A percentile compares a stretch with the other conserved stretches of the same genome.
These are phyloP conservation scores for Rubroshorea leprosula DNA, from an alignment of 345 rosid species.

Conservation along the genomic window DNA sequence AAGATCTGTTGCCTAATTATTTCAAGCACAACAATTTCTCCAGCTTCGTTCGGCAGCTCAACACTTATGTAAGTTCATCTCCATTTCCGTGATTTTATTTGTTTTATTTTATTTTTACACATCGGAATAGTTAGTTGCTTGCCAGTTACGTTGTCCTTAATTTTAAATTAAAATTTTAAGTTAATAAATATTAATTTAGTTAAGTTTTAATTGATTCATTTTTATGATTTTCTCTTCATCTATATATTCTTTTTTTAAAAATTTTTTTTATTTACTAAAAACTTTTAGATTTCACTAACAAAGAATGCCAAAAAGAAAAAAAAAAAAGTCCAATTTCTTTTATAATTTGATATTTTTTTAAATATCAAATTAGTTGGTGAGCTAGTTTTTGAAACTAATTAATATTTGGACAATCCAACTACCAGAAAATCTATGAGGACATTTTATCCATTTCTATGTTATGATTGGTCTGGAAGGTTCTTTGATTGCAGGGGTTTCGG, in stretches of 20 bases:
- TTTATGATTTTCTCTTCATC: neutral
- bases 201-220: neutral
- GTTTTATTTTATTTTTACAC: slow-evolving; percentile 7
- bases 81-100: slow-evolving; percentile 15
- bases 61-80: slow-evolving; percentile 58
- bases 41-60: slow-evolving; percentile 88
- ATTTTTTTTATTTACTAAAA: too few relatives aligned
- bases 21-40: slow-evolving; percentile 96
- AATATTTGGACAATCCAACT: too few relatives aligned
- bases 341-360: neutral
- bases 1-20: too few relatives aligned
- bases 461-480: slow-evolving; percentile 7
- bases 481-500: slow-evolving; percentile 59
- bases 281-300: too few relatives aligned
- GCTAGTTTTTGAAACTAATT: too few relatives aligned
- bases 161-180: too few relatives aligned
- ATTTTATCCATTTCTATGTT: slow-evolving; percentile 1
- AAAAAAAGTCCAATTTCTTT: neutral
- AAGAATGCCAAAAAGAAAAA: neutral
- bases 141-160: too few relatives aligned
- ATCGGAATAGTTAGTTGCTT: too few relatives aligned
- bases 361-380: neutral
- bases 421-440: too few relatives aligned
- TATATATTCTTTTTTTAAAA: slow-evolving; percentile 2
- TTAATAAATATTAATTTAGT: too few relatives aligned